Evolutionary conservation across 1,139 yeast genomes (phyloP).

Genomic region (Blastobotrys illinoisensis): DNA sequence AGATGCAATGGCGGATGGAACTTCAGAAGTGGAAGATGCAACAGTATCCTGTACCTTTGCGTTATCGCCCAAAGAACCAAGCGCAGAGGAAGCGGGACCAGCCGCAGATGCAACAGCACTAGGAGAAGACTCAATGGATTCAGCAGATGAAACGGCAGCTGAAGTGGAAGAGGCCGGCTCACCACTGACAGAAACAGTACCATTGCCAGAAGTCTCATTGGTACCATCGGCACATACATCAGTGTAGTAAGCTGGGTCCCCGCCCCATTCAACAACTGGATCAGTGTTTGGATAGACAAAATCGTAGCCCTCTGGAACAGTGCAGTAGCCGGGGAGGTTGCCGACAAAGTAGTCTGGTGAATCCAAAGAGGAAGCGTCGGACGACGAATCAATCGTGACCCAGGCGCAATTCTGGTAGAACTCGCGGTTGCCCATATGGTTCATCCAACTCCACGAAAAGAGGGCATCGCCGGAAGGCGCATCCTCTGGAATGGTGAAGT

Average conservation of each 20-base stretch:
- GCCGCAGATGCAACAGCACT: background rate
- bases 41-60: background rate
- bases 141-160: background rate
- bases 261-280: slow-evolving; percentile 21
- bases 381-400: slow-evolving; percentile 21
- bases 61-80: background rate
- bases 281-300: slow-evolving; percentile 26
- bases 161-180: background rate
- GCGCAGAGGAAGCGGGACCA: background rate
- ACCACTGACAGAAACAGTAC: background rate
- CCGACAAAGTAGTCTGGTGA: slow-evolving; percentile 24
- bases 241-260: slow-evolving; percentile 20
- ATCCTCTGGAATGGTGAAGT: slow-evolving; percentile 20
- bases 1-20: background rate
- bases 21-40: background rate
- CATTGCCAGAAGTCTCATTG: background rate
- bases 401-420: slow-evolving; percentile 29
- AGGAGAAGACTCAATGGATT: background rate
- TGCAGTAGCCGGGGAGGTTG: slow-evolving; percentile 21
- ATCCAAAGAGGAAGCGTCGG: slow-evolving; percentile 9
- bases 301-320: slow-evolving; percentile 24
- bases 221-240: slow-evolving; percentile 15
- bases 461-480: slow-evolving; percentile 27
- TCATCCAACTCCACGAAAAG: slow-evolving; percentile 28
- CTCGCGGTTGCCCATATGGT: slow-evolving; percentile 26